Evolutionary conservation across 768 basidiomycete species (phyloP), one percentile per base, ranked within the genome.

Genomic region (Dentipellis sp.): DNA sequence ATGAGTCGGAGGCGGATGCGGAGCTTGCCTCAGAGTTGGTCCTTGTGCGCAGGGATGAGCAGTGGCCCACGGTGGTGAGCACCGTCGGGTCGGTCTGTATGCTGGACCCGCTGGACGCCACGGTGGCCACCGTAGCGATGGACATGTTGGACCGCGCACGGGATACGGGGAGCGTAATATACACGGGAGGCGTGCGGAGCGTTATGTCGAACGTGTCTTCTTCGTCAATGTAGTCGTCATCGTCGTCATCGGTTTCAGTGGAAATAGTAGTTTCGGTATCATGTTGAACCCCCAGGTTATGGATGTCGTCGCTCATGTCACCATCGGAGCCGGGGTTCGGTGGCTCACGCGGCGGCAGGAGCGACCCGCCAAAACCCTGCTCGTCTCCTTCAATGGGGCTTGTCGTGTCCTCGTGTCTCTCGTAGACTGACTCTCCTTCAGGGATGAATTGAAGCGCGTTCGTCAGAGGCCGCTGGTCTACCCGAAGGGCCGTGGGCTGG

Each of bases 331-430:
- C 73, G 76, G 80, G 77, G 75, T 79, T 75, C 67, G 68, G 66
- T 40, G 75, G 77, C 77, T 81, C 78, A 77, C 74, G 79, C 68
- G 73, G 78, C 67, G 71, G 78, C 81, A 74, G 77, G 83, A 86
- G 83, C 84, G 78, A 81, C 80, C 66, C 65, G 59, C 66, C 74
- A 86, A 87, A 88, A 86, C 71, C 83, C 84, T 79, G 78, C 61
- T 59, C 62, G 55, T 38, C 19, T 34, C 59, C 61, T 21, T 62
- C 48, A 21, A 50, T 45, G 12, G 47, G 23, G 29, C 37, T 19
- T 34, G 37, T 12, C n/a, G 40, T 40, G 19, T 21, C 39, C 1
- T 22, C 21, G 23, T n/a, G 35, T 5, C 45, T 34, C 9, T 56
- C 54, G 35, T 50, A 39, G 21, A 60, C 58, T 2, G 57, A 53